Conservation (phyloP, 202 grass and related monocot species). For the Digitaria exilis region DNA sequence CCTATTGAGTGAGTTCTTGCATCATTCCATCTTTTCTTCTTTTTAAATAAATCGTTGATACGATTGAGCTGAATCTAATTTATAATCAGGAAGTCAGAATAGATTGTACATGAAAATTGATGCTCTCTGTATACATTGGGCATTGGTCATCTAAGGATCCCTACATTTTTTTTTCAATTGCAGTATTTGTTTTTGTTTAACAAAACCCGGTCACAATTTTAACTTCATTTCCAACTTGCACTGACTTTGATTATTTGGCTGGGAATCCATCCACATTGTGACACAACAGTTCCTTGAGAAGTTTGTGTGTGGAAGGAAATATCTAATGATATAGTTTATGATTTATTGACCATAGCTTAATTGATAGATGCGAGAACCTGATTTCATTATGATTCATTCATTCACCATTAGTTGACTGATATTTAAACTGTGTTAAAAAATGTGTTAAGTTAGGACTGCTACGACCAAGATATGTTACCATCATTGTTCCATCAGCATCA, state of each 20-base stretch:
- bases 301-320: background rate
- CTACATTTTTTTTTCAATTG: background rate
- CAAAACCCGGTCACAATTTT: background rate
- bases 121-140: background rate
- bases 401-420: background rate
- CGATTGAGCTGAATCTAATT: constrained; percentile 7
- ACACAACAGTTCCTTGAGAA: constrained; percentile 5
- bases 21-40: background rate
- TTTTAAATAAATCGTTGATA: constrained; percentile 21
- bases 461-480: background rate
- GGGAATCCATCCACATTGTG: background rate
- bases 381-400: background rate
- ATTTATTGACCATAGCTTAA: background rate
- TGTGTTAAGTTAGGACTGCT: background rate
- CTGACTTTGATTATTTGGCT: background rate
- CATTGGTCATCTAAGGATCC: background rate
- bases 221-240: background rate
- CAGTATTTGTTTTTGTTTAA: constrained; percentile 8
- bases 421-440: constrained; percentile 20
- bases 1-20: constrained; percentile 52
- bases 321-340: constrained; percentile 1
- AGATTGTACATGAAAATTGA: background rate
- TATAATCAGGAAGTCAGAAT: background rate
- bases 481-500: constrained; percentile 14
- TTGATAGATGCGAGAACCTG: constrained; percentile 5